These are phyloP conservation scores for Aaosphaeria arxii DNA, from an alignment of 2,329 filamentous ascomycete species.

Conservation along the genomic window DNA sequence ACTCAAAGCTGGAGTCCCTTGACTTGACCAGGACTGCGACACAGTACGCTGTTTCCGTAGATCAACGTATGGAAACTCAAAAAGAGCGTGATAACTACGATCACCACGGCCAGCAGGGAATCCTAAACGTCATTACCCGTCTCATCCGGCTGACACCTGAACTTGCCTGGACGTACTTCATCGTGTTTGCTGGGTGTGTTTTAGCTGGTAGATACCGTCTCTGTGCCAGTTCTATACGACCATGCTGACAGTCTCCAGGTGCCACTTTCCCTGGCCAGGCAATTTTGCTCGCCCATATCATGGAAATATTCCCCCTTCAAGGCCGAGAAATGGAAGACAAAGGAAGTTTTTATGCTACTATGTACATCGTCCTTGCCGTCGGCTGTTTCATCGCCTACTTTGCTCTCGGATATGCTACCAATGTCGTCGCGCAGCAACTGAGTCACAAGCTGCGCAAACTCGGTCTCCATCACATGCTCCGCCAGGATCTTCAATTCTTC, in stretches of 20 bases:
- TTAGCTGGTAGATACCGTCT: too few relatives aligned
- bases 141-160: not conserved
- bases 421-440: not conserved
- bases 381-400: not conserved
- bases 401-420: not conserved
- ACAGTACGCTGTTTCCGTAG: not conserved
- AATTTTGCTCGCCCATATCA: not conserved
- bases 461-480: slow-evolving; percentile 82
- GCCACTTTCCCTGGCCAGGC: not conserved
- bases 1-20: not conserved
- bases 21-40: not conserved
- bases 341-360: not conserved
- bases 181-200: too few relatives aligned
- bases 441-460: slow-evolving; percentile 21
- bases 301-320: not conserved
- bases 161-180: not conserved
- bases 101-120: not conserved
- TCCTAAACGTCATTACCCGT: not conserved
- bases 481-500: slow-evolving; percentile 91
- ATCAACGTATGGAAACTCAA: not conserved
- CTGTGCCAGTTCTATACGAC: too few relatives aligned
- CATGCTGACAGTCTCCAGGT: not conserved
- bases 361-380: not conserved
- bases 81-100: not conserved
- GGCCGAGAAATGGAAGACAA: not conserved